phyloP scores from a whole-genome alignment of 2,329 filamentous ascomycete genomes.

The Penicillium janthinellum region DNA sequence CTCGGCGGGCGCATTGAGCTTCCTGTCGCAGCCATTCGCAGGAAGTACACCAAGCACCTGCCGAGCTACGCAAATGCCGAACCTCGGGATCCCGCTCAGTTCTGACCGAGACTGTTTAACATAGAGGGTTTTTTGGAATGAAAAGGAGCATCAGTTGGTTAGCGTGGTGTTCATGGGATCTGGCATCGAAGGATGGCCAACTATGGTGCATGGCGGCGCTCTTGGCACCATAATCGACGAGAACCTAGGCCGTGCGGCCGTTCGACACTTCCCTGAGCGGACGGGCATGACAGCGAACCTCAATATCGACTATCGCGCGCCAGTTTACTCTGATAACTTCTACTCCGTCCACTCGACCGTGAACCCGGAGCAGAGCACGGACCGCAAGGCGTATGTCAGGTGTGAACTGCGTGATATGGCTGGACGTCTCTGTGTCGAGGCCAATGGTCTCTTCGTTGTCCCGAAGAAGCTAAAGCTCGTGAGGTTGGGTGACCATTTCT shows the following conservation, averaged over 20 bases:
- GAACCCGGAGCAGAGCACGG: constrained; percentile 41
- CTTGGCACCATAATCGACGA: constrained; percentile 71
- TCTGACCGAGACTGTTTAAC: constrained; percentile 27
- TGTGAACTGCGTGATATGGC: constrained; percentile 42
- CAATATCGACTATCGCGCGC: constrained; percentile 63
- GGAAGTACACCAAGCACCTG: constrained; percentile 11
- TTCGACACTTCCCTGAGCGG: constrained; percentile 50
- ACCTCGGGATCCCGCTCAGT: constrained; percentile 15
- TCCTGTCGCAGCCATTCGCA: not conserved
- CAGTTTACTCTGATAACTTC: constrained; percentile 61
- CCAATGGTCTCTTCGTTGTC: constrained; percentile 61
- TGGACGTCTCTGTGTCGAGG: constrained; percentile 62
- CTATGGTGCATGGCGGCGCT: constrained; percentile 70
- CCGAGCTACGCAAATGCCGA: constrained; percentile 20
- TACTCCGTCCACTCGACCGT: constrained; percentile 60
- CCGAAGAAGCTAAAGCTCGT: constrained; percentile 52
- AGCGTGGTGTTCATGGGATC: constrained; percentile 69
- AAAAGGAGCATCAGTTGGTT: constrained; percentile 58
- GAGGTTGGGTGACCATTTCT: constrained; percentile 41
- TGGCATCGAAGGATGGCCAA: constrained; percentile 69
- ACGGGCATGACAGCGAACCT: constrained; percentile 61
- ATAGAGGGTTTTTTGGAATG: constrained; percentile 67
- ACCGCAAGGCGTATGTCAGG: constrained; percentile 41
- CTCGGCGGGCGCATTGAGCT: constrained; percentile 5
- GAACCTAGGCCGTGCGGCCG: constrained; percentile 64